Percentiles rank a stretch among this genome's conserved stretches.
phyloP scores from a whole-genome alignment of 202 grass and related monocot genomes.

The Elaeis oleifera region DNA sequence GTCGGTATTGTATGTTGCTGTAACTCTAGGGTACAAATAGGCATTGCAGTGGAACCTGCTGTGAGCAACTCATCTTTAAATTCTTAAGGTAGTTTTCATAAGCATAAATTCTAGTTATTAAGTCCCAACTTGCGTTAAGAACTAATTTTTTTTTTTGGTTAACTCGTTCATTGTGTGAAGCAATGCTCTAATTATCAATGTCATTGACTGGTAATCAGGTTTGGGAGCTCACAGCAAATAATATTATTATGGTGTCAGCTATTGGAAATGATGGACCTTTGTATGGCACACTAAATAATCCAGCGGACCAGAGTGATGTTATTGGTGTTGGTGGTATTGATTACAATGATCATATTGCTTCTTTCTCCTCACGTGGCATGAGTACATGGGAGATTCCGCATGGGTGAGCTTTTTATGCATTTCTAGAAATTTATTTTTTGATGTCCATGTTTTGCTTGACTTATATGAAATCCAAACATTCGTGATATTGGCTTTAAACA shows the following conservation, averaged over 20 bases:
- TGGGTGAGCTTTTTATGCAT: constrained; percentile 46
- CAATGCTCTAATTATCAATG: not conserved
- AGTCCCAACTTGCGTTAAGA: no score
- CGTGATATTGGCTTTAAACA: not conserved
- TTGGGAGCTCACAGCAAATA: constrained; percentile 97
- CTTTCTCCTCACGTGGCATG: constrained; percentile 98
- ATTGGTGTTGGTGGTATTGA: constrained; percentile 96
- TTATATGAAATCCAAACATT: not conserved
- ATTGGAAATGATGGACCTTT: constrained; percentile 98
- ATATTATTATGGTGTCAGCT: constrained; percentile 99
- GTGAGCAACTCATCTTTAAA: no score
- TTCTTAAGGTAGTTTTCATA: no score
- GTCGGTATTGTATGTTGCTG: no score
- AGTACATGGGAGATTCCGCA: constrained; percentile 99
- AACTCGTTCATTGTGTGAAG: not conserved
- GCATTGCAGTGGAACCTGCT: no score
- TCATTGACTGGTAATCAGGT: constrained; percentile 45
- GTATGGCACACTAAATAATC: constrained; percentile 97
- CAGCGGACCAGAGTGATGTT: constrained; percentile 95
- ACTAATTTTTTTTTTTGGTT: no score
- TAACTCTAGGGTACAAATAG: no score
- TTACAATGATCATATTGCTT: constrained; percentile 98
- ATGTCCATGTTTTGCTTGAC: not conserved
- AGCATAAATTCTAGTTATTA: no score
- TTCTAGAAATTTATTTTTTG: constrained; percentile 23